Percentiles rank a stretch among this genome's conserved stretches.
Conservation (phyloP, 1,139 yeast genomes). For the Taiozyma sp. region DNA sequence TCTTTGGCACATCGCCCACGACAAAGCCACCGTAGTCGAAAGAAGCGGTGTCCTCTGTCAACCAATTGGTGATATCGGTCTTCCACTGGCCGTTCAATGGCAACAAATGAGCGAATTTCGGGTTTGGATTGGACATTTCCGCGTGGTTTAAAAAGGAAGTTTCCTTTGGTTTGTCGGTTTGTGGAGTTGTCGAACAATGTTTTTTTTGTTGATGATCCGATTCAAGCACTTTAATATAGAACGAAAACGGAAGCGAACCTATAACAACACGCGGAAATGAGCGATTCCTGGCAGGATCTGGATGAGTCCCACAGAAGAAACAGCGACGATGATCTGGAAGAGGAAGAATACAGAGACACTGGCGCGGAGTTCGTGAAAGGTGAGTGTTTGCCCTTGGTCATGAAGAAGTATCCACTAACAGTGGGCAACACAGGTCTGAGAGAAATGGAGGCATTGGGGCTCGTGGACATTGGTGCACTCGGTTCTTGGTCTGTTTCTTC, state of each 20-base stretch:
- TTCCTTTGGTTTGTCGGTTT: neutral
- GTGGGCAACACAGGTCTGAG: constrained; percentile 53
- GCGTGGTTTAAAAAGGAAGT: neutral
- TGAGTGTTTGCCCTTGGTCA: constrained; percentile 1
- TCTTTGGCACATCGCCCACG: constrained; percentile 71
- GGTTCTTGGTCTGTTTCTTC: constrained; percentile 90
- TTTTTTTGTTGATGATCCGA: neutral
- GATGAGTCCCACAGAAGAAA: constrained; percentile 13
- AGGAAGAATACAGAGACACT: constrained; percentile 16
- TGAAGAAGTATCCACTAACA: constrained; percentile 10
- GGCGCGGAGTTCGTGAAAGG: constrained; percentile 15
- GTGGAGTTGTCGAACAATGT: neutral
- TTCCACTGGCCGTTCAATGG: constrained; percentile 81
- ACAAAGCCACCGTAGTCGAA: constrained; percentile 94
- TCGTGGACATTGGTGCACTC: constrained; percentile 70
- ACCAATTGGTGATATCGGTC: constrained; percentile 66
- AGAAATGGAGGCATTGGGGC: constrained; percentile 53
- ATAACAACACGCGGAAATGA: constrained; percentile 9
- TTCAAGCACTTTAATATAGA: too few relatives aligned
- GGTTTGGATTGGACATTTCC: constrained; percentile 9
- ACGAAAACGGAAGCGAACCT: too few relatives aligned
- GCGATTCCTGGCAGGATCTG: constrained; percentile 25
- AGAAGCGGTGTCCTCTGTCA: constrained; percentile 86
- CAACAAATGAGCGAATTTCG: constrained; percentile 45
- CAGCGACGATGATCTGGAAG: constrained; percentile 7